Evolutionary conservation across 2,329 filamentous ascomycete species (phyloP).

Genomic region (Neonectria sp.): DNA sequence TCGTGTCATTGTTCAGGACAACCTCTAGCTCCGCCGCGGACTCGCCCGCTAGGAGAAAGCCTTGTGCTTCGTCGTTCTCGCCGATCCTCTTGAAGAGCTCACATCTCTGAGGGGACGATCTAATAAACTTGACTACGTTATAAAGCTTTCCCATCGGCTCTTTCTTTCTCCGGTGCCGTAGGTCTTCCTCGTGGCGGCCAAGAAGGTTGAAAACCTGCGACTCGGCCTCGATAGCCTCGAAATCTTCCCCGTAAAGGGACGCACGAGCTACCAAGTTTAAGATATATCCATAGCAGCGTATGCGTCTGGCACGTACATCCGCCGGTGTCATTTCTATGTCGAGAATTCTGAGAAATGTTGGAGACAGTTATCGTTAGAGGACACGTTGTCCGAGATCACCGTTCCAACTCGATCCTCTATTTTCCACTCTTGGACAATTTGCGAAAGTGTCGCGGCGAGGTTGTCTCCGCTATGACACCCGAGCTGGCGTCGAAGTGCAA

Average conservation of each 20-base stretch:
- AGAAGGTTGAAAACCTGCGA: not conserved
- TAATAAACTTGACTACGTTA: not conserved
- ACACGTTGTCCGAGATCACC: too few relatives aligned
- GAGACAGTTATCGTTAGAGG: too few relatives aligned
- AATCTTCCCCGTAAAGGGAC: not conserved
- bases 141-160: not conserved
- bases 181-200: not conserved
- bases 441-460: too few relatives aligned
- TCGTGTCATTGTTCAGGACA: not conserved
- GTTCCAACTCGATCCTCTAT: too few relatives aligned
- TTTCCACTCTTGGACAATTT: too few relatives aligned
- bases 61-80: not conserved
- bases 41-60: not conserved
- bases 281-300: not conserved
- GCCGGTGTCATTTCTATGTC: not conserved
- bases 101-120: not conserved
- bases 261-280: not conserved
- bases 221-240: not conserved
- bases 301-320: not conserved
- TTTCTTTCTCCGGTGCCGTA: constrained; percentile 1
- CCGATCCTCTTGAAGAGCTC: not conserved
- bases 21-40: not conserved
- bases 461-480: too few relatives aligned
- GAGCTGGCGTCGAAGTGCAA: too few relatives aligned
- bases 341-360: not conserved